phyloP scores from a whole-genome alignment of 306 rosid species.

The Fragaria vesca region DNA sequence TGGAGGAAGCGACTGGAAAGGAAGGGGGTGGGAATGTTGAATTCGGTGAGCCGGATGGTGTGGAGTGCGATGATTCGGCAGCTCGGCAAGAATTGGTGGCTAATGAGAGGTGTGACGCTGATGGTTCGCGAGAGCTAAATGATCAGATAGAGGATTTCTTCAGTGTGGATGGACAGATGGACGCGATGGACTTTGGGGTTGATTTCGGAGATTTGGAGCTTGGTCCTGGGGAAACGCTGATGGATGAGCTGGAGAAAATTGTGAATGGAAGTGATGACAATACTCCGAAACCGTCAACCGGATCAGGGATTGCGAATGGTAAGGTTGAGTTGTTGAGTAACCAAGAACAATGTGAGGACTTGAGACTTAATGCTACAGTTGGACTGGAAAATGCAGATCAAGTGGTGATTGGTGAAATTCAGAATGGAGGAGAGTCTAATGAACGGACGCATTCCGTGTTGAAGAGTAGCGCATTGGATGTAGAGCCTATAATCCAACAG shows the following conservation, averaged over 20 bases:
- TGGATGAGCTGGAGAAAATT: slow-evolving; percentile 15
- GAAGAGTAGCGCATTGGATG: slow-evolving; percentile 2
- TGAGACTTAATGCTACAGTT: slow-evolving; percentile 15
- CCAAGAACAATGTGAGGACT: slow-evolving; percentile 32
- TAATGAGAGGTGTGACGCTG: neutral
- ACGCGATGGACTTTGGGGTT: neutral
- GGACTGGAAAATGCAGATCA: slow-evolving; percentile 28
- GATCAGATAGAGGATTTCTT: slow-evolving; percentile 24
- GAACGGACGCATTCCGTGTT: slow-evolving; percentile 14
- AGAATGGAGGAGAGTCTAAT: slow-evolving; percentile 15
- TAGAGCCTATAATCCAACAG: slow-evolving; percentile 9
- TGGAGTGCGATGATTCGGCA: neutral
- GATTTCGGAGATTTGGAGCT: slow-evolving; percentile 4
- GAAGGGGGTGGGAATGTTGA: slow-evolving; percentile 11
- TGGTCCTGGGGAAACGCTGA: slow-evolving; percentile 15
- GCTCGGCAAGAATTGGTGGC: neutral
- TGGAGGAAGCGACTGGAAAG: neutral
- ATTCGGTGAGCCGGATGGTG: neutral
- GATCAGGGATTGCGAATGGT: slow-evolving; percentile 21
- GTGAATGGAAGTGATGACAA: slow-evolving; percentile 33
- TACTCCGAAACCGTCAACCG: slow-evolving; percentile 13
- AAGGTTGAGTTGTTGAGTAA: slow-evolving; percentile 36
- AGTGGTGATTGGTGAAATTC: slow-evolving; percentile 12
- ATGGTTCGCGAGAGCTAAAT: slow-evolving; percentile 3
- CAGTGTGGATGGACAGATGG: slow-evolving; percentile 16